phyloP scores from a whole-genome alignment of 129 eudicot species.

The Solidago caesia region DNA sequence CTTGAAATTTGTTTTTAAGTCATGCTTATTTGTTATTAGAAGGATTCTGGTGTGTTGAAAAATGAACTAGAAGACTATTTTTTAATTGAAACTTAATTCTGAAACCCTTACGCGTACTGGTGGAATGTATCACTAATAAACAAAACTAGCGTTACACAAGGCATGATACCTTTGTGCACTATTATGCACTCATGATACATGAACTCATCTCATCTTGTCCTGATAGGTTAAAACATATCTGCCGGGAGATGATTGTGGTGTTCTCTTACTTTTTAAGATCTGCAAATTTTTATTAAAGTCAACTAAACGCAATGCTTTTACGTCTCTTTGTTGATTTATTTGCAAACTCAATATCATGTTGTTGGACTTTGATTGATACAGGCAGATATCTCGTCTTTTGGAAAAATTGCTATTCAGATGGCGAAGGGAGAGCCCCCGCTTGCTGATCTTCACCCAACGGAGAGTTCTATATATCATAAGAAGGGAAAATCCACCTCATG shows the following conservation, averaged over 20 bases:
- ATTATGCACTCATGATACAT: constrained; percentile 20
- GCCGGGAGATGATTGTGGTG: background rate
- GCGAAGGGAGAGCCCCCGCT: constrained; percentile 99
- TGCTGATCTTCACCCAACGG: constrained; percentile 95
- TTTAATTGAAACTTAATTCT: background rate
- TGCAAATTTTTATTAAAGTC: no score
- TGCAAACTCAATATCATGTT: background rate
- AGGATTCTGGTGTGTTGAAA: constrained; percentile 17
- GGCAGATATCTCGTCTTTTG: constrained; percentile 99
- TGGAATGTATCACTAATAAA: background rate
- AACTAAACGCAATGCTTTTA: background rate
- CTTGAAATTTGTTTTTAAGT: background rate
- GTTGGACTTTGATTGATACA: constrained; percentile 38
- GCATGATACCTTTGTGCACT: constrained; percentile 12
- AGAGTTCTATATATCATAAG: constrained; percentile 97
- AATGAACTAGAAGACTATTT: constrained; percentile 3
- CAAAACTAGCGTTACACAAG: constrained; percentile 2
- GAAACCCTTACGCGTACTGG: background rate
- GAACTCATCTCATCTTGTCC: constrained; percentile 13
- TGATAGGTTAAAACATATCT: background rate
- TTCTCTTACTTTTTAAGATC: no score
- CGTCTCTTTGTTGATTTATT: background rate
- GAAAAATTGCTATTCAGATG: constrained; percentile 93
- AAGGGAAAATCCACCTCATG: constrained; percentile 98
- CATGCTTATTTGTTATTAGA: background rate